Base-by-base conservation (phyloP, 495 filamentous ascomycete genomes). In the Aspergillus ellipticus region DNA sequence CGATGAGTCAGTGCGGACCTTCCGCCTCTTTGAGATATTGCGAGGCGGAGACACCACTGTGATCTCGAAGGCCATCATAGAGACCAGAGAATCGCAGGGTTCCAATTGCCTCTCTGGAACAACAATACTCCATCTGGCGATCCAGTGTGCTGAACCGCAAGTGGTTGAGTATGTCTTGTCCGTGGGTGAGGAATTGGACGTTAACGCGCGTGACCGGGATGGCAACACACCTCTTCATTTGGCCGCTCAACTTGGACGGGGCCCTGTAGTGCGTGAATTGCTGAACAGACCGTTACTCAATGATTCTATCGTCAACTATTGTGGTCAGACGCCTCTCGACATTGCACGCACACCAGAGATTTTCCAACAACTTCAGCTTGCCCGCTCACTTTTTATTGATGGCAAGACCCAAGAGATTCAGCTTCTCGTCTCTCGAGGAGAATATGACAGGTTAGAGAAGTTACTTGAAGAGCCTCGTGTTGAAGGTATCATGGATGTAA, bases 121-220 rank as follows among this genome's bases (percentile, higher is more conserved):
- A 2, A 90, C 89, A 0, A 85, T 96, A 39, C 79, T 98, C 15
- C 95, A 97, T 69, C 76, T 98, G 49, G 92, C 94, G 22, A 89
- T 97, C n/a, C 94, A 97, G 68, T 98, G 94, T 64, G 95, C 95
- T 16, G 92, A 97, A 63, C 81, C 87, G 22, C 86, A 89, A n/a
- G 91, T 98, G 11, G 86, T 98, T n/a, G 95, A 98, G 71, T 96
- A 89, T 60, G 86, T 97, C 7, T 73, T 98, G 20, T 92, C 91
- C 5, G 81, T 85, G 45, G 75, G 73, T n/a, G 68, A 74, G 16
- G 68, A 69, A 9, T 72, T 95, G 48, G 89, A 97, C 66, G 76
- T 97, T 63, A 98, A 97, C 73, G 85, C 86, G 24, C 86, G 88
- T 24, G 94, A 98, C 61, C 85, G 86, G 49, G 92, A 96, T 63